A percentile compares a stretch with the other conserved stretches of the same genome.
Evolutionary conservation across 306 rosid species (phyloP).

Genomic region (Casuarina cunninghamiana): DNA sequence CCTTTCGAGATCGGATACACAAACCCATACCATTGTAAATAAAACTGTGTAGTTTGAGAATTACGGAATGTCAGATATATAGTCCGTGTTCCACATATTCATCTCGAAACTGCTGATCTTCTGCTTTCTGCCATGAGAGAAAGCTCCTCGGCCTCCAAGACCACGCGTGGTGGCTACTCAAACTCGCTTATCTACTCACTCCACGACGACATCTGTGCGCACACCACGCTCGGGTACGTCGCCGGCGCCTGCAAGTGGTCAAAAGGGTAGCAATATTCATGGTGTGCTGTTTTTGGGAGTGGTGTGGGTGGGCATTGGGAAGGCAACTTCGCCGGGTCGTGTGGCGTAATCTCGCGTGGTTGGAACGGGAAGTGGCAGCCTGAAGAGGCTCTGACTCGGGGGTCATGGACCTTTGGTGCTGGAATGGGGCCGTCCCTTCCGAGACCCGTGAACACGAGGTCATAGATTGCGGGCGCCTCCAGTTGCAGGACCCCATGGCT

Average conservation of each 20-base stretch:
- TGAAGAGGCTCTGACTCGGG: neutral
- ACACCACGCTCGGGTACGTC: constrained; percentile 19
- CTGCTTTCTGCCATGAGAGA: constrained; percentile 13
- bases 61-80: constrained; percentile 84
- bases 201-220: constrained; percentile 17
- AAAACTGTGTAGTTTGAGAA: constrained; percentile 47
- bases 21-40: constrained; percentile 13
- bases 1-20: constrained; percentile 47
- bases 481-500: neutral
- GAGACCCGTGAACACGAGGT: too few species aligned
- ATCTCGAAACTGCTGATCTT: constrained; percentile 23
- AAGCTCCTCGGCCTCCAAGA: constrained; percentile 29
- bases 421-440: too few species aligned
- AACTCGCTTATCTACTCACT: constrained; percentile 15
- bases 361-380: neutral
- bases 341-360: constrained; percentile 21
- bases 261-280: constrained; percentile 14
- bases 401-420: too few species aligned
- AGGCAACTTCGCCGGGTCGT: constrained; percentile 16
- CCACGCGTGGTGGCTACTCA: constrained; percentile 28
- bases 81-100: constrained; percentile 30
- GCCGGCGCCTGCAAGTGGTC: constrained; percentile 1
- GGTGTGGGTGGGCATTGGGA: constrained; percentile 15
- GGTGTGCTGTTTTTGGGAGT: constrained; percentile 25
- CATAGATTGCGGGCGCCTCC: too few species aligned